Conservation (phyloP, 2,329 filamentous ascomycete species). For the Niveomyces coronatus region DNA sequence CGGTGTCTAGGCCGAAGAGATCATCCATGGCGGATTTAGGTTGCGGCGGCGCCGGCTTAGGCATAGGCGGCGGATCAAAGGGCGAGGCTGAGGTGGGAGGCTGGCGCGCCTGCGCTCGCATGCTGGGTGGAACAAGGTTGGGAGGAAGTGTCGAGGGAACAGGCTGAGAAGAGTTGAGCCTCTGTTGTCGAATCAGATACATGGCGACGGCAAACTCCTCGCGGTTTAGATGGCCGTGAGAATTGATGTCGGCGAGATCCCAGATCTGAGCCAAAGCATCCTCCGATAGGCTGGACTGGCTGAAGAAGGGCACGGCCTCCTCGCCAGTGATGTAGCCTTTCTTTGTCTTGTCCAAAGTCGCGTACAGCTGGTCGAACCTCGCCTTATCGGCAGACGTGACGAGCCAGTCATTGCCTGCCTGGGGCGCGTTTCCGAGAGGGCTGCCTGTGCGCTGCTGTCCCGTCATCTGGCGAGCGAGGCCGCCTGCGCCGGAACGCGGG, state of each 20-base stretch:
- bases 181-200: conserved; percentile 89
- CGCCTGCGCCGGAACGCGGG: conserved; percentile 44
- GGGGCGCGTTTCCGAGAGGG: conserved; percentile 38
- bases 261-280: conserved; percentile 89
- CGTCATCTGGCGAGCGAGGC: conserved; percentile 76
- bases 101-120: conserved; percentile 55
- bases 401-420: conserved; percentile 55
- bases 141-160: conserved; percentile 70
- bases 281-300: conserved; percentile 80
- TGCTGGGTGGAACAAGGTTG: conserved; percentile 74
- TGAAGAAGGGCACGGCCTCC: conserved; percentile 89
- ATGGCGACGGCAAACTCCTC: conserved; percentile 97
- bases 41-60: conserved; percentile 27
- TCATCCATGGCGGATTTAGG: conserved; percentile 85
- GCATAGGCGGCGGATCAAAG: conserved; percentile 36
- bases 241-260: conserved; percentile 92
- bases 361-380: conserved; percentile 80
- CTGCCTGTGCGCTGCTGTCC: conserved; percentile 57
- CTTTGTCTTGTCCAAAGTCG: conserved; percentile 68
- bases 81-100: conserved; percentile 27
- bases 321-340: conserved; percentile 85
- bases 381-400: conserved; percentile 75
- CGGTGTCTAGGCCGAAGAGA: conserved; percentile 81
- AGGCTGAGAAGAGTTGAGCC: conserved; percentile 51
- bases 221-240: conserved; percentile 70